Conservation (phyloP, 202 grass and related monocot species). For the Schoenoplectus triqueter region DNA sequence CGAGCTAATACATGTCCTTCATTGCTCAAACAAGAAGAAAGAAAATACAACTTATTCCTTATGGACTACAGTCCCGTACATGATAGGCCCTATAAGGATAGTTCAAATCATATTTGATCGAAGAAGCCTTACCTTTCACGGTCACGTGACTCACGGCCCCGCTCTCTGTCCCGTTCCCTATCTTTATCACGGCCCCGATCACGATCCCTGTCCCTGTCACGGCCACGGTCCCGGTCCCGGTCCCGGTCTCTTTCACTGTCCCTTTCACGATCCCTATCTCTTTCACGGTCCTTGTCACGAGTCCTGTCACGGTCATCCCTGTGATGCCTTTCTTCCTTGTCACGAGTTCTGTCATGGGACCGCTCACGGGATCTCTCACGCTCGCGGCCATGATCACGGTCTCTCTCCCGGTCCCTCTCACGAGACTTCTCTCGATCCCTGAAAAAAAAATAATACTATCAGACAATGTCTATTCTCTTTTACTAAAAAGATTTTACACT, state of each 20-base stretch:
- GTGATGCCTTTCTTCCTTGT: conserved; percentile 57
- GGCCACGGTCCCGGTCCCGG: conserved; percentile 43
- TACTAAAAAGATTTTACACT: background rate
- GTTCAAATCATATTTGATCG: background rate
- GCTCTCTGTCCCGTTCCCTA: conserved; percentile 46
- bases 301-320: conserved; percentile 48
- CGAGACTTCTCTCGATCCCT: conserved; percentile 75
- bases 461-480: background rate
- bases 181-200: conserved; percentile 66
- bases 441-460: background rate
- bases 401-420: conserved; percentile 68
- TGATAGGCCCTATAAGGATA: background rate
- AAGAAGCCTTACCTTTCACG: conserved; percentile 44
- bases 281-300: conserved; percentile 66
- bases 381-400: conserved; percentile 58
- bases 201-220: conserved; percentile 51
- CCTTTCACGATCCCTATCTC: conserved; percentile 58
- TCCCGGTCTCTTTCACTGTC: conserved; percentile 56
- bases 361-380: conserved; percentile 61
- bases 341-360: conserved; percentile 51
- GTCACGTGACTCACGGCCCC: conserved; percentile 59
- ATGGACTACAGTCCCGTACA: background rate
- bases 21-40: conserved; percentile 21
- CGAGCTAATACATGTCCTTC: background rate
- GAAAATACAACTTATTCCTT: background rate